Evolutionary conservation across 2,329 filamentous ascomycete species (phyloP).

Genomic region (Pseudocercospora musae): DNA sequence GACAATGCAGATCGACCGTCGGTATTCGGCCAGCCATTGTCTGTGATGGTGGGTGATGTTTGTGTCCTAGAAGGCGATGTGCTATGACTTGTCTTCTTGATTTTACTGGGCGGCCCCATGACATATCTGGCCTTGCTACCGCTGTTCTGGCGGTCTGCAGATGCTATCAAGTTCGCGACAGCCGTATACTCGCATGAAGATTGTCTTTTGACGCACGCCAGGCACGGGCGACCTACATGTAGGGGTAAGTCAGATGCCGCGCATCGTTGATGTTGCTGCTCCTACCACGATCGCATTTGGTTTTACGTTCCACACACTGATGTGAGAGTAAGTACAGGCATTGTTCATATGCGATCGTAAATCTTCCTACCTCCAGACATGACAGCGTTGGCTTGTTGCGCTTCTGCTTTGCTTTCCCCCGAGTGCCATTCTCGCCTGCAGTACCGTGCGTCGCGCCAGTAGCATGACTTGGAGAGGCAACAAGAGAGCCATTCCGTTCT

Average conservation of each 20-base stretch:
- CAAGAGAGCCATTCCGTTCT: background rate
- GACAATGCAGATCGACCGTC: conserved; percentile 23
- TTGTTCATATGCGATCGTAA: too few relatives aligned
- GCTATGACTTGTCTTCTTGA: conserved; percentile 28
- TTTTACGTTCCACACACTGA: conserved; percentile 75
- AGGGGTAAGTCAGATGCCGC: background rate
- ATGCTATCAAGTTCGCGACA: conserved; percentile 67
- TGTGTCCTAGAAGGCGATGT: conserved; percentile 19
- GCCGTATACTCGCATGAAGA: conserved; percentile 72
- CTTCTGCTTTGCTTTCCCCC: conserved; percentile 60
- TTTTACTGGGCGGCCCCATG: conserved; percentile 36
- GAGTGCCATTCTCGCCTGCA: background rate
- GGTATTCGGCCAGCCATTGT: conserved; percentile 31
- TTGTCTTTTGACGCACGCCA: conserved; percentile 69
- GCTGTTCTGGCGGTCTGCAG: conserved; percentile 45
- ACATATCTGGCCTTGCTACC: conserved; percentile 31
- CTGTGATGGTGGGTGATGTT: conserved; percentile 26
- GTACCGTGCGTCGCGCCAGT: background rate
- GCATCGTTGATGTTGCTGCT: background rate
- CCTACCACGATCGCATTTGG: conserved; percentile 68
- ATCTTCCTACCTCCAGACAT: conserved; percentile 55
- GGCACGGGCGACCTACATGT: conserved; percentile 53
- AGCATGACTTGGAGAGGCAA: background rate
- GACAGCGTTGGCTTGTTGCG: conserved; percentile 80
- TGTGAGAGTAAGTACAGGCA: too few relatives aligned